phyloP scores from a whole-genome alignment of 208 protist genomes.

The Sergeia podlipaevii region DNA sequence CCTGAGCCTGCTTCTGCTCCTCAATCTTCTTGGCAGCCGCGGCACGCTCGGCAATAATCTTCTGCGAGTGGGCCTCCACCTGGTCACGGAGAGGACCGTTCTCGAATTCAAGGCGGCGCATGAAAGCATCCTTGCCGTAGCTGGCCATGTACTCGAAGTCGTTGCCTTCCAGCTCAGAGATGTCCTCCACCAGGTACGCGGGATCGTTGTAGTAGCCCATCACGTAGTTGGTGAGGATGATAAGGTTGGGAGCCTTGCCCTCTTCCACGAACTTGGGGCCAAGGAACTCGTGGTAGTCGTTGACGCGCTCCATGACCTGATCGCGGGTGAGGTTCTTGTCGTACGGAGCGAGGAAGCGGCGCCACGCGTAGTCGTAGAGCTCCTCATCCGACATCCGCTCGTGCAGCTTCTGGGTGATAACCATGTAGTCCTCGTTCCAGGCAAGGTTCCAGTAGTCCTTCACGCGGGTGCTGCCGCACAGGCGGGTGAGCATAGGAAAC shows the following conservation, averaged over 20 bases:
- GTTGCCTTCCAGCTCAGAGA: constrained; percentile 83
- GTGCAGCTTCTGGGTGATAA: constrained; percentile 86
- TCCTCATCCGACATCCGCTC: constrained; percentile 87
- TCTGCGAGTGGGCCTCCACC: constrained; percentile 89
- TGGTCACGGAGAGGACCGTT: constrained; percentile 91
- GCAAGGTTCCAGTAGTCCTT: constrained; percentile 91
- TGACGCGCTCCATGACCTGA: constrained; percentile 75
- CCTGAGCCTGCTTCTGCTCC: constrained; percentile 12
- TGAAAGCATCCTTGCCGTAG: constrained; percentile 88
- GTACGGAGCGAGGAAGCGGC: constrained; percentile 82
- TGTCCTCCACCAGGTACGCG: constrained; percentile 85
- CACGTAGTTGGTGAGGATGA: constrained; percentile 85
- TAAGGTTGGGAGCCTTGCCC: constrained; percentile 88
- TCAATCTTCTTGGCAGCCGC: constrained; percentile 31
- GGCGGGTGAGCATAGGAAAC: constrained; percentile 80
- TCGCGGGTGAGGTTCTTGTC: constrained; percentile 89
- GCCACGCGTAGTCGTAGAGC: constrained; percentile 89
- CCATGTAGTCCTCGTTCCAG: constrained; percentile 92
- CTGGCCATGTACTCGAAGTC: constrained; percentile 88
- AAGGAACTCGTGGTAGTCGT: constrained; percentile 85
- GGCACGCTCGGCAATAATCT: constrained; percentile 70
- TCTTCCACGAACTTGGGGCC: constrained; percentile 82
- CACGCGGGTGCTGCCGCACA: constrained; percentile 80
- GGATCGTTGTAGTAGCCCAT: constrained; percentile 93
- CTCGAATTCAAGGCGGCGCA: constrained; percentile 92